Evolutionary conservation across 73 alveolate genomes (phyloP), one percentile per base, ranked within the genome.

Genomic region (Uronychia binucleata): DNA sequence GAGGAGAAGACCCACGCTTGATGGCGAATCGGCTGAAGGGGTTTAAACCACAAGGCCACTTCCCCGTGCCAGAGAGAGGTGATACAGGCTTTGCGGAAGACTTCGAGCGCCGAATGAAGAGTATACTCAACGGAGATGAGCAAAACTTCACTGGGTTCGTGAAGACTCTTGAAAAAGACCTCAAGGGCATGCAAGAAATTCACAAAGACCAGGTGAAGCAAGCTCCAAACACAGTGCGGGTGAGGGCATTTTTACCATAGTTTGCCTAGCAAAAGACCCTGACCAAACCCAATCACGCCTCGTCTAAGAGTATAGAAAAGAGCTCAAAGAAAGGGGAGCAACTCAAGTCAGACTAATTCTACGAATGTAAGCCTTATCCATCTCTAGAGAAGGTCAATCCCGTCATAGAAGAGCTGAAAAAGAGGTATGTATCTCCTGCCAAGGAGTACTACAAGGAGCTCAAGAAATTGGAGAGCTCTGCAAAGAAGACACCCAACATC

Each of bases 91-190:
- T 60, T 31, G 76, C 90, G 0, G 90, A 83, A 29, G 90, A 83
- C 58, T 83, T 60, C 35, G 35, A 83, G 30, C 60, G 90, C 59
- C 60, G 76, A 35, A 75, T 75, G 0, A 75, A 83, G 30, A 30
- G 84, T 74, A 83, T 83, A 79, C 34, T 57, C 58, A 82, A 83
- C 19, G 90, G 90, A 1, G 67, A 83, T 31, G 83, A 78, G n/a
- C 74, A 83, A 30, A 60, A 34, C 58, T 83, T 60, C 59, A 74
- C 83, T 83, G 90, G 90, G 33, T 83, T 83, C 74, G 90, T 83
- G 14, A 60, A 60, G 28, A 82, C 34, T 31, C 34, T 83, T 30
- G 90, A 83, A 75, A 31, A 83, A 83, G 90, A 83, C 75, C 29
- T 83, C 26, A 58, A 60, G 13, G 34, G 79, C 28, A 75, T 75